Conservation (phyloP, 768 basidiomycete species). For the Hypsizygus marmoreus region DNA sequence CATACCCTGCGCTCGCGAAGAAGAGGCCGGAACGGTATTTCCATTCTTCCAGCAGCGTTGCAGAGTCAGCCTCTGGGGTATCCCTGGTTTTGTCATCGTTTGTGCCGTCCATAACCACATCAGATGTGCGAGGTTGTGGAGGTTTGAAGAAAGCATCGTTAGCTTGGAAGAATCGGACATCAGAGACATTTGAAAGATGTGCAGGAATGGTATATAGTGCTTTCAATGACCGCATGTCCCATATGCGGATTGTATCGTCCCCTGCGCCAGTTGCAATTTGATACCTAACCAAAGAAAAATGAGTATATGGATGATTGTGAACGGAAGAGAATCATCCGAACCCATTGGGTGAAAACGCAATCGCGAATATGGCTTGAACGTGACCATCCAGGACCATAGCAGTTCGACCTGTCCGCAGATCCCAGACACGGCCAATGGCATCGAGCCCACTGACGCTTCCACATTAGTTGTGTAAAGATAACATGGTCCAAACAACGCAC, state of each 20-base stretch:
- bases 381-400: constrained; percentile 99
- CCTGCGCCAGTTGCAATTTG: constrained; percentile 97
- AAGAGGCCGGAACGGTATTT: constrained; percentile 87
- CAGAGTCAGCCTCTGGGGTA: constrained; percentile 35
- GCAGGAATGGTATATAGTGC: constrained; percentile 96
- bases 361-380: constrained; percentile 86
- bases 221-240: constrained; percentile 94
- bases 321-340: constrained; percentile 41
- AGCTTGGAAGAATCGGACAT: constrained; percentile 90
- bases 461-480: not conserved
- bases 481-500: constrained; percentile 43
- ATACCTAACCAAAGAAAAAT: constrained; percentile 55
- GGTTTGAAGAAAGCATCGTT: constrained; percentile 53
- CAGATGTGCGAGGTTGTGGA: constrained; percentile 32
- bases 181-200: constrained; percentile 92
- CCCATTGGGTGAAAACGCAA: constrained; percentile 96
- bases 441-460: constrained; percentile 75
- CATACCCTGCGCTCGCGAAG: constrained; percentile 92
- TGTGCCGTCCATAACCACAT: constrained; percentile 53
- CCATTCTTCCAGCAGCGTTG: constrained; percentile 63
- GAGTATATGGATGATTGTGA: constrained; percentile 3
- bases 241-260: constrained; percentile 97
- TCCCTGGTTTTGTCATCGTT: constrained; percentile 41
- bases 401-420: constrained; percentile 90
- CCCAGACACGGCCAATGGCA: constrained; percentile 97